Evolutionary conservation across 768 basidiomycete species (phyloP), one percentile per base, ranked within the genome.

Genomic region (Boletus reticuloceps): DNA sequence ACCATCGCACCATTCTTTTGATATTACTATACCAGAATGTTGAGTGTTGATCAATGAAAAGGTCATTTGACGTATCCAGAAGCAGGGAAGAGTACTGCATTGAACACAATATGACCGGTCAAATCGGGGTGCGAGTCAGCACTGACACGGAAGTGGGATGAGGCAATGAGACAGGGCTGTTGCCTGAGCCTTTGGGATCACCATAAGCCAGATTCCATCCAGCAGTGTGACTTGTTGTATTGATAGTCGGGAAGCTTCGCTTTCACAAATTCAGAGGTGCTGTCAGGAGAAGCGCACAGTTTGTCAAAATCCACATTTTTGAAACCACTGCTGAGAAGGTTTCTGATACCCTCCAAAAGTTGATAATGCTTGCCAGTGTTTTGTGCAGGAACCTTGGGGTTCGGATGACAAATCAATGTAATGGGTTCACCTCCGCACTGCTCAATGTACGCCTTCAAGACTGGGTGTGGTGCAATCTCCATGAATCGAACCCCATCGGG

Each of bases 11-110:
- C 71, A 37, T 65, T 72, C 57, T 72, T 69, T 69, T 66, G 20
- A 67, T 32, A 20, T 69, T 70, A 3, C 68, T 69, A 19, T 0
- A 0, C 13, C 20, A 39, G 6, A 58, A 36, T 1, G 20, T 50
- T 64, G 22, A 59, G 41, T 6, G 7, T 25, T 8, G 39, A 48
- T 36, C n/a, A 6, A 36, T 40, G 25, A 36, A 47, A 19, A 3
- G 52, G 34, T 9, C 11, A 27, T 51, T 71, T 68, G 2, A 75
- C 58, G 47, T 63, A 80, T 17, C 77, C 79, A 17, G 78, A 71
- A 16, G 76, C 78, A 11, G 79, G 77, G 73, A 79, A 74, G 27
- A 79, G 77, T 0, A 76, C 69, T 22, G 78, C 76, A 1, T 74
- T 74, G 25, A 72, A 69, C 38, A 80, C 76, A n/a, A 78, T 58